Evolutionary conservation across 2,329 filamentous ascomycete species (phyloP).

Genomic region (Gnomoniopsis sp.): DNA sequence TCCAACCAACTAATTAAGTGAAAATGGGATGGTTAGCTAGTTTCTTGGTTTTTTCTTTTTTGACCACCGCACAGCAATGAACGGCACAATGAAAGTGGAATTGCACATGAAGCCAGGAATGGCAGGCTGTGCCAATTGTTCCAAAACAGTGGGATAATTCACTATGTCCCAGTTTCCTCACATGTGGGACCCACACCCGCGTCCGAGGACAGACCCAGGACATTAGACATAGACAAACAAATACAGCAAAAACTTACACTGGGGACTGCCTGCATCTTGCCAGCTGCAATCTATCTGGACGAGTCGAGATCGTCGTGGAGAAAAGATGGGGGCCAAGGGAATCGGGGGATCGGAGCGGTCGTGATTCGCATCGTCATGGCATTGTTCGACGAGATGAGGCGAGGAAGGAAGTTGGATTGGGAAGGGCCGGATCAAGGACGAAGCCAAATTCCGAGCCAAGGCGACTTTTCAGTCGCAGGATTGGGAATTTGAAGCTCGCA

Average conservation of each 20-base stretch:
- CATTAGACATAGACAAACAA: neutral
- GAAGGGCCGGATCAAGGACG: neutral
- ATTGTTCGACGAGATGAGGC: conserved; percentile 21
- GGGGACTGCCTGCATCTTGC: conserved; percentile 37
- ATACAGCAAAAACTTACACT: conserved; percentile 39
- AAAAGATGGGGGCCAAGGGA: conserved; percentile 27
- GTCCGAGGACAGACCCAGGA: neutral
- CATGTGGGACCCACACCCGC: neutral
- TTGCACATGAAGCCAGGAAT: too few relatives aligned
- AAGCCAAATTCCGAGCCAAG: neutral
- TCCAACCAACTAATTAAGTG: conserved; percentile 50
- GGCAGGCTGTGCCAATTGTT: too few relatives aligned
- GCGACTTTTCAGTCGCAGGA: neutral
- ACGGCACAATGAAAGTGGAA: too few relatives aligned
- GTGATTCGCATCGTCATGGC: conserved; percentile 37
- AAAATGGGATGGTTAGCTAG: conserved; percentile 3
- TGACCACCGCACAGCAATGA: too few relatives aligned
- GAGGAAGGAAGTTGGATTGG: neutral
- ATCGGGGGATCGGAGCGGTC: conserved; percentile 28
- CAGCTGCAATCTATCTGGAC: conserved; percentile 27
- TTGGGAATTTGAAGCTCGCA: neutral
- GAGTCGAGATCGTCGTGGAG: conserved; percentile 27
- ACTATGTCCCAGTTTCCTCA: neutral
- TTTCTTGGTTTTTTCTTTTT: neutral
- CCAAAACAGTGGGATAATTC: neutral